Evolutionary conservation across 176 grass and related monocot species (phyloP), one percentile per base, ranked within the genome.

Genomic region (Ananas comosus): DNA sequence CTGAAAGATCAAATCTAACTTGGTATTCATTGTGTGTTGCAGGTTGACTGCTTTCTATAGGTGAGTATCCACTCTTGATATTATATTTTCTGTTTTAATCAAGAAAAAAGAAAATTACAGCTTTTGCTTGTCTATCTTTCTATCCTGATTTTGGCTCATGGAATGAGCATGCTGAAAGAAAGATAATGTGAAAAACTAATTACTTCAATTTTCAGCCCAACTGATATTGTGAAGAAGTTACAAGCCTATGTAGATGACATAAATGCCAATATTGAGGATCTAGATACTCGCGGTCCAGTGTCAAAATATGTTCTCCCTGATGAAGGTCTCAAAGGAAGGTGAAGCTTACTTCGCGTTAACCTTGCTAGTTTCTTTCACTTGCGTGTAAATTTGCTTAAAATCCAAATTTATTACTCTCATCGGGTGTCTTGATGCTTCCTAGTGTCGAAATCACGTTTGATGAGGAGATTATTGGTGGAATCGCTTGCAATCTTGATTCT

Each of bases 21-120:
- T 49, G 13, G 11, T 75, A 68, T n/a, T 67, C 64, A 74, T 74
- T 9, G 29, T 49, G 19, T 75, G 24, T 74, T 88, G 33, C 94
- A 97, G 86, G 75, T 85, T 97, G 75, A 97, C 89, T 85, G 85
- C 86, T 92, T 97, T 97, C 86, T 92, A 92, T 79, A 90, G 84
- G 94, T 97, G 66, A 71, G 70, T n/a, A 2, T 71, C 58, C 51
- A 61, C 63, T 49, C 53, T 79, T 54, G 52, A n/a, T 14, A 69
- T 68, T 54, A 19, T 50, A 67, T 49, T 79, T 19, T 71, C 33
- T 64, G 64, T 51, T 67, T 52, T 21, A 42, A 42, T 42, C 4
- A 42, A 42, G 29, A 42, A 42, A 42, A 42, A 42, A 42, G 33
- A 42, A 42, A 42, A 42, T 42, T 42, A 42, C 33, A 42, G 33